phyloP scores from a whole-genome alignment of 345 rosid species.

The Salix koriyanagi region DNA sequence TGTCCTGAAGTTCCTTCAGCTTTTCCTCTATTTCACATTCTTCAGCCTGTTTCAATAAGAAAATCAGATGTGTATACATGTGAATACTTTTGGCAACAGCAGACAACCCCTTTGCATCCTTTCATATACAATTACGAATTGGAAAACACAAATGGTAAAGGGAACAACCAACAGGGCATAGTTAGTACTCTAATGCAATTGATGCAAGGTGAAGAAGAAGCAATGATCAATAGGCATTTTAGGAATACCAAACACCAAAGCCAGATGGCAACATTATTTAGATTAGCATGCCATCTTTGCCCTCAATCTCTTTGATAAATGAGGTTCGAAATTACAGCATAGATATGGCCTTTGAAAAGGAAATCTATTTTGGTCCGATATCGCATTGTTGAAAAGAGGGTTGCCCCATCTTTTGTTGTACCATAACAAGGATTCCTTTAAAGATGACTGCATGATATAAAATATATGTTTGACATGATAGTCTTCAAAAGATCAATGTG shows the following conservation, averaged over 20 bases:
- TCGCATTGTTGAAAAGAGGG: too few species aligned
- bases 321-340: not conserved
- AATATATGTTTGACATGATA: too few species aligned
- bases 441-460: too few species aligned
- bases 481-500: too few species aligned
- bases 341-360: too few species aligned
- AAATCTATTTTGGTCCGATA: too few species aligned
- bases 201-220: not conserved
- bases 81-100: not conserved
- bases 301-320: not conserved
- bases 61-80: not conserved
- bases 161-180: not conserved
- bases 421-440: too few species aligned
- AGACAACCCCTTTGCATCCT: not conserved
- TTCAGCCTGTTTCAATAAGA: constrained; percentile 58
- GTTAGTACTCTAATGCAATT: not conserved
- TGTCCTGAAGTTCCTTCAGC: constrained; percentile 48
- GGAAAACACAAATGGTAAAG: not conserved
- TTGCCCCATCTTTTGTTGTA: too few species aligned
- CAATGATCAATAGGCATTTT: not conserved
- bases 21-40: constrained; percentile 72
- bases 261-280: not conserved
- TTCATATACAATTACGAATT: not conserved
- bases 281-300: not conserved
- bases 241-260: not conserved